Conservation (phyloP, 805 yeast genomes). For the Dipodascus geniculatus region DNA sequence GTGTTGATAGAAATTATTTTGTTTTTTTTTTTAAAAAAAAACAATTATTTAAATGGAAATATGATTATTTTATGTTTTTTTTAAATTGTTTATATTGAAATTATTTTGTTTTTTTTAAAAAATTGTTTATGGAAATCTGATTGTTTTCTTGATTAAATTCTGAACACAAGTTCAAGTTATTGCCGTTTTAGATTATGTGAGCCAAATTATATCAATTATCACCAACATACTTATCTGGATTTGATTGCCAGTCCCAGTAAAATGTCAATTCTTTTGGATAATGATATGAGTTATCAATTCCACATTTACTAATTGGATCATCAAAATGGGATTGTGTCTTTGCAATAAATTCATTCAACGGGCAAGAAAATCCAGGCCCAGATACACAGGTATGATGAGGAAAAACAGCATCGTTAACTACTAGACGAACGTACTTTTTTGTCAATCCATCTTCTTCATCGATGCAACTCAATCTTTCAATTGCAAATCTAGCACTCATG, state of each 20-base stretch:
- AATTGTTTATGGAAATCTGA: no score
- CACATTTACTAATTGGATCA: not conserved
- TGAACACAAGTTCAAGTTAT: no score
- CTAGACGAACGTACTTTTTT: constrained; percentile 34
- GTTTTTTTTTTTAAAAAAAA: no score
- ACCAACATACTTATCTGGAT: not conserved
- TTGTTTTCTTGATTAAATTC: no score
- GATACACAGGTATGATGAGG: constrained; percentile 36
- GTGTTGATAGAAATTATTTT: no score
- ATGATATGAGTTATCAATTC: not conserved
- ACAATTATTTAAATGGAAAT: no score
- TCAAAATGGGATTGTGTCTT: not conserved
- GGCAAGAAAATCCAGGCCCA: constrained; percentile 46
- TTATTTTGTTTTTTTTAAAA: no score
- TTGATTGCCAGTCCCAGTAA: constrained; percentile 21
- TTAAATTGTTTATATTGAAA: no score
- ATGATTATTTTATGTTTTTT: no score
- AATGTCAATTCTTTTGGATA: constrained; percentile 15
- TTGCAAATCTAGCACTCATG: constrained; percentile 42
- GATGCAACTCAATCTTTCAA: constrained; percentile 39
- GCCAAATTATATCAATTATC: no score
- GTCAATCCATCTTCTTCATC: constrained; percentile 11
- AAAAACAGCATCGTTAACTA: constrained; percentile 43
- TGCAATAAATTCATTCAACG: constrained; percentile 23
- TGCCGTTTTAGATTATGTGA: no score